Conservation (phyloP, 805 yeast genomes). For the Teunomyces gatunensis region DNA sequence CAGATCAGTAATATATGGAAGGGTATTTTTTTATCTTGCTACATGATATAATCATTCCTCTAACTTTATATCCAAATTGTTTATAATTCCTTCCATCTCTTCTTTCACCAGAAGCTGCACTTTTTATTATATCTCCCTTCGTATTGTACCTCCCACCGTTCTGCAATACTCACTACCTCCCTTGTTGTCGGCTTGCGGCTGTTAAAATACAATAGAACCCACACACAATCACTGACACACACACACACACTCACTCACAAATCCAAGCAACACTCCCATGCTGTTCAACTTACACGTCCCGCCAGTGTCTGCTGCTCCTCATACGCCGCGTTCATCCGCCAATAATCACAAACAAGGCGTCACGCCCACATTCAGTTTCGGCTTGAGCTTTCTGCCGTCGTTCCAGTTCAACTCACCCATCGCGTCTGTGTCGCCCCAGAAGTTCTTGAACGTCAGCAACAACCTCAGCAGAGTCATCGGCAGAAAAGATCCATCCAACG, state of each 20-base stretch:
- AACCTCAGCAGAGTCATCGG: slow-evolving; percentile 15
- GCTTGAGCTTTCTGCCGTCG: slow-evolving; percentile 43
- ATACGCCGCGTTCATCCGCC: slow-evolving; percentile 6
- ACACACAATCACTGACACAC: background rate
- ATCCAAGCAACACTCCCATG: background rate
- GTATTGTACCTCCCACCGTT: too few relatives aligned
- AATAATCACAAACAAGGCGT: slow-evolving; percentile 3
- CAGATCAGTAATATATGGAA: slow-evolving; percentile 1
- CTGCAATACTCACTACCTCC: too few relatives aligned
- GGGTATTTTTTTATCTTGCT: background rate
- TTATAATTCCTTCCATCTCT: too few relatives aligned
- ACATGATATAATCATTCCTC: background rate
- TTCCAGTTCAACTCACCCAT: slow-evolving; percentile 39
- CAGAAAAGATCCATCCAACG: slow-evolving; percentile 8
- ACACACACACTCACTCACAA: background rate
- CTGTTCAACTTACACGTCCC: slow-evolving; percentile 3
- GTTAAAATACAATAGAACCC: background rate
- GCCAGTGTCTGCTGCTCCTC: background rate
- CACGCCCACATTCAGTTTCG: slow-evolving; percentile 38
- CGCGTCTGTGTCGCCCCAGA: slow-evolving; percentile 33
- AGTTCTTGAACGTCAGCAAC: slow-evolving; percentile 26
- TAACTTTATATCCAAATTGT: background rate
- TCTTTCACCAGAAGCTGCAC: too few relatives aligned
- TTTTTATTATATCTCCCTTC: too few relatives aligned
- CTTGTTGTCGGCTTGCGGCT: too few relatives aligned